Base-by-base conservation (phyloP, 257 asterid genomes). In the Solanum chmielewskii region DNA sequence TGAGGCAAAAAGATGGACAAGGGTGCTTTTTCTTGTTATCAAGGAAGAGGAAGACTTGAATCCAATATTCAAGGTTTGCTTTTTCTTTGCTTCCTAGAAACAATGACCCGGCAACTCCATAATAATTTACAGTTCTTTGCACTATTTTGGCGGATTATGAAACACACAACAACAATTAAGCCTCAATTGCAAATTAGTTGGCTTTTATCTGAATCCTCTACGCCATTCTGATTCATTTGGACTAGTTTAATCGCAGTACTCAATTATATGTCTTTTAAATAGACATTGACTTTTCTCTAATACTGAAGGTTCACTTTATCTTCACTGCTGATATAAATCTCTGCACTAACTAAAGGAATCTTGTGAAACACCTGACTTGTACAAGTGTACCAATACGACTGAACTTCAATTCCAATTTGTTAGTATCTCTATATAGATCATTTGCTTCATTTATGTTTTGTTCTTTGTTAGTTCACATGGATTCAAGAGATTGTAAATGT, bases 1-100 rank as follows among this genome's bases (percentile, higher is more conserved):
- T 91, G 96, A 93, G 90, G 95, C 98, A 89, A 91, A 89, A 85
- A 93, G 98, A 85, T 96, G 99, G 99, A 94, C 94, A 59, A 93
- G 99, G 85, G 95, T 93, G 90, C 91, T 94, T 85, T 96, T 96
- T 89, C 95, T 96, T 85, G 90, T 91, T 52, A 90, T 87, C 49
- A 89, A 87, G 88, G 92, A 85, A 71, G 91, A 89, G 86, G 91
- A 91, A 35, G 91, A 90, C 87, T 86, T 94, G 66, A 90, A 87
- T 89, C 92, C 93, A 86, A 86, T 94, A 83, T 90, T 91, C 68
- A 87, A 90, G 98, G 98, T 93, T 89, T 27, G 83, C 83, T 83
- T 84, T 70, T 77, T 69, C 68, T 77, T 35, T 64, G 49, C 47
- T 60, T 77, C 78, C 35, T 82, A 70, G 83, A 85, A 85, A 31